Percentiles rank a stretch among this genome's conserved stretches.
phyloP scores from a whole-genome alignment of 164 flowering plant genomes.

The Cinnamomum micranthum region DNA sequence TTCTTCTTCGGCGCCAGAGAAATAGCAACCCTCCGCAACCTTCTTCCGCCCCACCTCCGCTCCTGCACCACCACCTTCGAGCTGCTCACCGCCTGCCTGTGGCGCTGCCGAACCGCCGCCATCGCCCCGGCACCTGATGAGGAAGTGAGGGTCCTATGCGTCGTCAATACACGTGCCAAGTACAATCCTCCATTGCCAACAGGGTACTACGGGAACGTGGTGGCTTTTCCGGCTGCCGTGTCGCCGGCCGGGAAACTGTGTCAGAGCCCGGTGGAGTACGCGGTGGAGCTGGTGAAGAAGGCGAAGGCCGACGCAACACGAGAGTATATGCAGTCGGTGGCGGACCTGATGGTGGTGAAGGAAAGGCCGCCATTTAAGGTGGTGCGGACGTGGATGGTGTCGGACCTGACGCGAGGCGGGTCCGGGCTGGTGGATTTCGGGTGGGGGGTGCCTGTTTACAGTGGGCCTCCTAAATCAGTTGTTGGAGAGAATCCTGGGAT shows the following conservation, averaged over 20 bases:
- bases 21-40: conserved; percentile 11
- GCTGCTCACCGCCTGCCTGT: conserved; percentile 30
- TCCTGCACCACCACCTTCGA: conserved; percentile 21
- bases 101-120: conserved; percentile 36
- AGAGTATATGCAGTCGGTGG: conserved; percentile 32
- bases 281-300: conserved; percentile 22
- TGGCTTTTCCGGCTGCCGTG: conserved; percentile 16
- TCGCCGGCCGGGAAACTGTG: conserved; percentile 16
- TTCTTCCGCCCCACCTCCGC: conserved; percentile 8
- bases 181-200: conserved; percentile 13
- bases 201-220: conserved; percentile 30
- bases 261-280: conserved; percentile 20
- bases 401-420: conserved; percentile 48
- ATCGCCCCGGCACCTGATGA: conserved; percentile 21
- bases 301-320: conserved; percentile 21
- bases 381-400: conserved; percentile 38
- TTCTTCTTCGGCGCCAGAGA: conserved; percentile 26
- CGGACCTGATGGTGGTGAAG: conserved; percentile 29
- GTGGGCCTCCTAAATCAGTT: conserved; percentile 45
- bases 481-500: conserved; percentile 44
- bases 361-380: conserved; percentile 29
- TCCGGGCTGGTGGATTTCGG: conserved; percentile 54
- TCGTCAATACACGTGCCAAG: conserved; percentile 17
- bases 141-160: conserved; percentile 18
- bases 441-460: conserved; percentile 53